Conservation (phyloP, 2,329 filamentous ascomycete species). For the Mycosphaerella sp. region DNA sequence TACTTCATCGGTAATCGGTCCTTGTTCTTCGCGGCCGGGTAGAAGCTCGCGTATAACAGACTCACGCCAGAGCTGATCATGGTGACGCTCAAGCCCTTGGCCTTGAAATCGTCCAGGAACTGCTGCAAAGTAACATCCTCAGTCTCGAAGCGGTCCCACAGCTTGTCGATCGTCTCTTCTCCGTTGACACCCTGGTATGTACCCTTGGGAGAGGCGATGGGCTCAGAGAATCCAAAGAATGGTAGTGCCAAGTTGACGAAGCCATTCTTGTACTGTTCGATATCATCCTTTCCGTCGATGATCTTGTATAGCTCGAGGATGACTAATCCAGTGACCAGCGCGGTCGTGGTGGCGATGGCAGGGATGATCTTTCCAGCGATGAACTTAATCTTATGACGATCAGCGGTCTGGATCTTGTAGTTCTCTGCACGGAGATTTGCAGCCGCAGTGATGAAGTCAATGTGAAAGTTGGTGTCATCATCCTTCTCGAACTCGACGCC, state of each 20-base stretch:
- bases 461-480: constrained; percentile 95
- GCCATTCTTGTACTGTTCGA: constrained; percentile 99
- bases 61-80: constrained; percentile 99
- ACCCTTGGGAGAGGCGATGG: constrained; percentile 88
- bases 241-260: constrained; percentile 94
- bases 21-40: constrained; percentile 73
- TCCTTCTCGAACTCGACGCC: constrained; percentile 99
- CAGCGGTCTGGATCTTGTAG: constrained; percentile 90
- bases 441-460: constrained; percentile 96
- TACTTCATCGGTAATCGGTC: constrained; percentile 69
- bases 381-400: constrained; percentile 98
- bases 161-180: constrained; percentile 81
- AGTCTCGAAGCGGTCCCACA: constrained; percentile 96
- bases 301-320: constrained; percentile 94
- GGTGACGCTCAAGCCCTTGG: constrained; percentile 71
- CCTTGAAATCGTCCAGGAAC: constrained; percentile 75
- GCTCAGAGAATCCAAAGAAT: constrained; percentile 98
- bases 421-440: constrained; percentile 96
- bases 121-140: constrained; percentile 77
- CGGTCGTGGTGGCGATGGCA: constrained; percentile 94
- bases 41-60: constrained; percentile 89
- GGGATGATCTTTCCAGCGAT: constrained; percentile 99
- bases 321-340: constrained; percentile 88
- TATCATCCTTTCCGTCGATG: constrained; percentile 88
- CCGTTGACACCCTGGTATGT: constrained; percentile 74